A percentile compares a stretch with the other conserved stretches of the same genome.
These are phyloP conservation scores for Coleophoma crateriformis DNA, from an alignment of 2,329 filamentous ascomycete species.

Conservation along the genomic window DNA sequence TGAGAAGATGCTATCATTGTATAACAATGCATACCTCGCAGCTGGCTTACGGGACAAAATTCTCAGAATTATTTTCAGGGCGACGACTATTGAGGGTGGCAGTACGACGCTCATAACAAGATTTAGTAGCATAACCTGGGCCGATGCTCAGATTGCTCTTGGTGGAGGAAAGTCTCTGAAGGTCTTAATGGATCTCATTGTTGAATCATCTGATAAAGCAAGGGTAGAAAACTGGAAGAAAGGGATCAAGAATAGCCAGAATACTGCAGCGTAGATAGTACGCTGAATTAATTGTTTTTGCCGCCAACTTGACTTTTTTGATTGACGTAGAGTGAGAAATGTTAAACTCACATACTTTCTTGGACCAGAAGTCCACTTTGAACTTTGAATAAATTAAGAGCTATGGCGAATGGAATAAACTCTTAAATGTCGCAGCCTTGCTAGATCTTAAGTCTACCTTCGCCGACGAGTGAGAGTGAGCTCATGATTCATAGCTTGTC, in stretches of 20 bases:
- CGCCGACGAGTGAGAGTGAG: no score
- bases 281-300: no score
- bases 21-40: slow-evolving; percentile 59
- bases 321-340: no score
- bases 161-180: slow-evolving; percentile 41
- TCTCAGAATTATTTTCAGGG: slow-evolving; percentile 58
- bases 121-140: slow-evolving; percentile 70
- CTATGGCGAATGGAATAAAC: no score
- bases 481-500: no score
- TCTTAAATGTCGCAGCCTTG: no score
- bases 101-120: slow-evolving; percentile 78
- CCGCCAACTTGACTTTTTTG: no score
- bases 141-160: slow-evolving; percentile 53
- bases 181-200: slow-evolving; percentile 51
- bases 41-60: slow-evolving; percentile 47
- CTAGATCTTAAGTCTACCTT: no score
- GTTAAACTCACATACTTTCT: no score
- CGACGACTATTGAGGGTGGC: slow-evolving; percentile 62
- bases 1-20: slow-evolving; percentile 68
- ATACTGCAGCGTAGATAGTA: no score
- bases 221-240: slow-evolving; percentile 58
- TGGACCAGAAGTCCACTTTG: no score
- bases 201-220: slow-evolving; percentile 61
- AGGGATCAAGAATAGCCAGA: slow-evolving; percentile 13
- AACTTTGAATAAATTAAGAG: no score